Evolutionary conservation across 352 stramenopile species (phyloP).

Genomic region (Phytophthora pinifolia): DNA sequence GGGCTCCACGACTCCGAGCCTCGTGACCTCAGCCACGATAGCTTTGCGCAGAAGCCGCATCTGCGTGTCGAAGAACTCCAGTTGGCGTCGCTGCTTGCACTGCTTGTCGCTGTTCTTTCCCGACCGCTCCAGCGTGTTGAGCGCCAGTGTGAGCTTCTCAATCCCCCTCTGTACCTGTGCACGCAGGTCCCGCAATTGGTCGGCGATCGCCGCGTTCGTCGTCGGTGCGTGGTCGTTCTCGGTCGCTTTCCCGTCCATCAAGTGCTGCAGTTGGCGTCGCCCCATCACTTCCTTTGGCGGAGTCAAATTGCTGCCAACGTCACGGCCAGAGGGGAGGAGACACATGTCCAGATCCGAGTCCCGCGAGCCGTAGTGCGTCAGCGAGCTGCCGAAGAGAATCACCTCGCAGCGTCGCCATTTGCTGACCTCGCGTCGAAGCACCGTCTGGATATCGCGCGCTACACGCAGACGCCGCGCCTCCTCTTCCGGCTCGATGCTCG

Average conservation of each 20-base stretch:
- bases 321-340: conserved; percentile 38
- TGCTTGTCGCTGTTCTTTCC: conserved; percentile 35
- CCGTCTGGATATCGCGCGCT: conserved; percentile 43
- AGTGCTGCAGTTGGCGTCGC: conserved; percentile 41
- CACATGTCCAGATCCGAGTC: conserved; percentile 81
- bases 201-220: conserved; percentile 15
- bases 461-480: conserved; percentile 43
- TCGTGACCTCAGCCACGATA: conserved; percentile 30
- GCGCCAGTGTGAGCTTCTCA: conserved; percentile 41
- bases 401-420: conserved; percentile 58
- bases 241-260: conserved; percentile 34
- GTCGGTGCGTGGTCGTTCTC: conserved; percentile 12
- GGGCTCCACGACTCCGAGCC: conserved; percentile 5
- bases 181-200: conserved; percentile 42
- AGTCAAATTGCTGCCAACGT: neutral
- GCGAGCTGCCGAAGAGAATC: conserved; percentile 73
- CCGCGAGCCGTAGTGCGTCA: conserved; percentile 73
- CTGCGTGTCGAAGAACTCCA: conserved; percentile 51
- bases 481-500: conserved; percentile 45
- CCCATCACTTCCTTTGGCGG: conserved; percentile 34
- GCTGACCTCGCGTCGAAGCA: conserved; percentile 40
- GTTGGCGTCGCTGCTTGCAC: conserved; percentile 33
- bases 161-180: conserved; percentile 51
- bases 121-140: conserved; percentile 35
- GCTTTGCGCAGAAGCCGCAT: conserved; percentile 35